A percentile compares a stretch with the other conserved stretches of the same genome.
These are phyloP conservation scores for Pichia kluyveri DNA, from an alignment of 805 yeast genomes.

Conservation along the genomic window DNA sequence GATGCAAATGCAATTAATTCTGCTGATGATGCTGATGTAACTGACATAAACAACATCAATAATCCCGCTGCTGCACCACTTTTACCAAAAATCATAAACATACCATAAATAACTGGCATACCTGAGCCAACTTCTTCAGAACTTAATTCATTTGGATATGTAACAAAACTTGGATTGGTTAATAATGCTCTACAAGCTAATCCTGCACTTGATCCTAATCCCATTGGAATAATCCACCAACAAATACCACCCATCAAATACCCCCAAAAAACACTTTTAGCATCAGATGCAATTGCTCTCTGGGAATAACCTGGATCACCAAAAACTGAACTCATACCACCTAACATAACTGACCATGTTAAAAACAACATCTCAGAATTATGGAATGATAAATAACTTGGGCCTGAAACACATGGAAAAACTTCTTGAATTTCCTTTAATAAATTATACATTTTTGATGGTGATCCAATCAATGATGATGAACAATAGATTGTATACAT, in stretches of 20 bases:
- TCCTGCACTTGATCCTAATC: constrained; percentile 36
- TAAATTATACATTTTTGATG: constrained; percentile 34
- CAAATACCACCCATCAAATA: constrained; percentile 29
- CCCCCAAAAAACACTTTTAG: constrained; percentile 26
- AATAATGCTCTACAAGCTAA: constrained; percentile 29
- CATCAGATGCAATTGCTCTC: constrained; percentile 34
- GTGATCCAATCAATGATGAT: constrained; percentile 34
- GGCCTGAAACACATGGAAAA: constrained; percentile 24
- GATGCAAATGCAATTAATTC: constrained; percentile 35
- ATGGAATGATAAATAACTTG: constrained; percentile 24
- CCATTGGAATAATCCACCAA: constrained; percentile 30
- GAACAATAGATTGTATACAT: constrained; percentile 28
- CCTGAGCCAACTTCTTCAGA: constrained; percentile 31
- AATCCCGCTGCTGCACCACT: constrained; percentile 34
- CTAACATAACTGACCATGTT: constrained; percentile 24
- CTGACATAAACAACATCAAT: constrained; percentile 33
- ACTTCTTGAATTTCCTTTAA: constrained; percentile 26
- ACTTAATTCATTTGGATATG: constrained; percentile 34
- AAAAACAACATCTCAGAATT: constrained; percentile 25
- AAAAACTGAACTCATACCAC: constrained; percentile 24
- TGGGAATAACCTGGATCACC: constrained; percentile 26
- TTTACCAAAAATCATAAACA: constrained; percentile 29
- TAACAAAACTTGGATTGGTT: constrained; percentile 25
- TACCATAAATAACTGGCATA: constrained; percentile 28
- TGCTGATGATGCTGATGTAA: constrained; percentile 34